Percentiles rank a stretch among this genome's conserved stretches.
Evolutionary conservation across 2,329 filamentous ascomycete species (phyloP).

Genomic region (Macroventuria anomochaeta): DNA sequence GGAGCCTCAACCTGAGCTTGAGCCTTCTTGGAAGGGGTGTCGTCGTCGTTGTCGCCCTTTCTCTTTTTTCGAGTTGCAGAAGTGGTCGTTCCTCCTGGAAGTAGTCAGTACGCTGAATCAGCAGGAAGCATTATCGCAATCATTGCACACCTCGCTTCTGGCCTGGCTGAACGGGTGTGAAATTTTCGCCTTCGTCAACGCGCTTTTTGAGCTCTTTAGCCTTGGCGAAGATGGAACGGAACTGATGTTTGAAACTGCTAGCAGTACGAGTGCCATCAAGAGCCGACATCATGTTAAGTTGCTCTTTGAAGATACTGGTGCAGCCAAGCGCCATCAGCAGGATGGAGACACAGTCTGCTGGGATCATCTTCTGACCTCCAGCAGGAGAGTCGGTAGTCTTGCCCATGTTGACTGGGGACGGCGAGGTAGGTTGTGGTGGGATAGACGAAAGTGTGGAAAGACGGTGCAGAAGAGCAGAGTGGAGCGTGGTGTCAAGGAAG

Average conservation of each 20-base stretch:
- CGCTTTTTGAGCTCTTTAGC: slow-evolving; percentile 41
- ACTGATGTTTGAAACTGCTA: slow-evolving; percentile 34
- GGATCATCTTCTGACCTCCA: slow-evolving; percentile 23
- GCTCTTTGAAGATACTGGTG: slow-evolving; percentile 23
- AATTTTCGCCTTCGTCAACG: slow-evolving; percentile 31
- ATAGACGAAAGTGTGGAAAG: neutral
- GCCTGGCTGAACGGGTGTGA: slow-evolving; percentile 27
- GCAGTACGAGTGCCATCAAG: slow-evolving; percentile 36
- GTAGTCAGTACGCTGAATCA: slow-evolving; percentile 5
- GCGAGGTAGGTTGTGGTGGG: neutral
- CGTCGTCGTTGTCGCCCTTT: slow-evolving; percentile 19
- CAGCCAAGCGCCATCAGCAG: slow-evolving; percentile 34
- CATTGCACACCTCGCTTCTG: slow-evolving; percentile 30
- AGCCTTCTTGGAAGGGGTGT: slow-evolving; percentile 24
- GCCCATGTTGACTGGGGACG: slow-evolving; percentile 19
- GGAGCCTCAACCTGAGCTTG: neutral
- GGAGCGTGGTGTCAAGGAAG: neutral
- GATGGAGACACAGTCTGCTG: slow-evolving; percentile 33
- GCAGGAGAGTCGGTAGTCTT: slow-evolving; percentile 17
- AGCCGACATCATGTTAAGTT: slow-evolving; percentile 40
- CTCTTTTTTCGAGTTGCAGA: slow-evolving; percentile 29
- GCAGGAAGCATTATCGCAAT: neutral
- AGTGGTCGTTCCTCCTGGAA: slow-evolving; percentile 15
- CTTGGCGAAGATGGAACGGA: slow-evolving; percentile 31
- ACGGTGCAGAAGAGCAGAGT: neutral